These are phyloP conservation scores for Phyllosticta paracitricarpa DNA, from an alignment of 2,329 filamentous ascomycete species.

Conservation along the genomic window DNA sequence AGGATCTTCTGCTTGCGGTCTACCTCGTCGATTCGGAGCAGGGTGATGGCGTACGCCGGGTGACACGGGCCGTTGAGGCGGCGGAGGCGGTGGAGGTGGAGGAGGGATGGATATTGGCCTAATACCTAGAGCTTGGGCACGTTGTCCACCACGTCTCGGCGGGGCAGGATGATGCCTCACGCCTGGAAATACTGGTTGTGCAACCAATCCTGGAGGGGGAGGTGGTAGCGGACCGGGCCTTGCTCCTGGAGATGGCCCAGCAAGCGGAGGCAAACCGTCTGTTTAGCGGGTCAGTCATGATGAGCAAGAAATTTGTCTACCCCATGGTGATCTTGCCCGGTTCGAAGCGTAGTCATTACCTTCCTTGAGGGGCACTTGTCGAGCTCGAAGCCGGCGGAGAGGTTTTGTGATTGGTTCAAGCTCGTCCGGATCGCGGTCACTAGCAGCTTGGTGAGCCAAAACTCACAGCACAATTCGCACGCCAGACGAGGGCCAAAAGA, in stretches of 20 bases:
- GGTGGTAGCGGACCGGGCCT: not conserved
- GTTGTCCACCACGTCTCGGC: not conserved
- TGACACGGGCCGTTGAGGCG: not conserved
- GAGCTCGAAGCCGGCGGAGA: slow-evolving; percentile 1
- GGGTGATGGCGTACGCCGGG: not conserved
- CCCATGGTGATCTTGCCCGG: too few species aligned
- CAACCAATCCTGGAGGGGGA: not conserved
- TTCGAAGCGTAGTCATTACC: not conserved
- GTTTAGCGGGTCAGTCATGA: too few species aligned
- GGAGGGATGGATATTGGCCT: not conserved
- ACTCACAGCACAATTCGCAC: not conserved
- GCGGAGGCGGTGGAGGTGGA: not conserved
- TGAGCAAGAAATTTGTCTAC: too few species aligned
- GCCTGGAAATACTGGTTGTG: not conserved
- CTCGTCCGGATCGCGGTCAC: slow-evolving; percentile 1
- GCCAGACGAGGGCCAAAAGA: not conserved
- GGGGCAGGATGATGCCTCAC: not conserved
- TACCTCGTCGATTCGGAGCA: not conserved
- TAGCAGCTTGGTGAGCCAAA: not conserved
- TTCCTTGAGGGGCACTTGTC: not conserved
- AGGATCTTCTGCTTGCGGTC: not conserved
- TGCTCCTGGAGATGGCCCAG: too few species aligned
- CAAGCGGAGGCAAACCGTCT: too few species aligned
- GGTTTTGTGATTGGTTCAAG: not conserved
- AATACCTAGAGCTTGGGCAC: not conserved